A percentile compares a stretch with the other conserved stretches of the same genome.
Conservation (phyloP, 2,329 filamentous ascomycete genomes). For the Calonectria honghensis region DNA sequence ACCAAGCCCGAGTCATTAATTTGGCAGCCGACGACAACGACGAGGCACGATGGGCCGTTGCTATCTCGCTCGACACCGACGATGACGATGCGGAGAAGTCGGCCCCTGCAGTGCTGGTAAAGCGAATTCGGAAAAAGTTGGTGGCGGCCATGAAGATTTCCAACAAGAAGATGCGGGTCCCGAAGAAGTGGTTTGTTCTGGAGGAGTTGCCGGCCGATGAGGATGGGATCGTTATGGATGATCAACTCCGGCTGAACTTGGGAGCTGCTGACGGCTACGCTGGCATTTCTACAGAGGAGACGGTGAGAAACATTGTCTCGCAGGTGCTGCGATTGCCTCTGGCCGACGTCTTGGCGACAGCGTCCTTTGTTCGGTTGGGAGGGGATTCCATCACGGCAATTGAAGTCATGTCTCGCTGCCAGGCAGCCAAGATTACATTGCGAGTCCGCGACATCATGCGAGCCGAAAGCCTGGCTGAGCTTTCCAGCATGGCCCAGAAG, state of each 20-base stretch:
- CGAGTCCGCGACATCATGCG: constrained; percentile 37
- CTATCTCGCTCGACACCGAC: constrained; percentile 26
- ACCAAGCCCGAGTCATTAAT: constrained; percentile 31
- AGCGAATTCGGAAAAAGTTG: constrained; percentile 31
- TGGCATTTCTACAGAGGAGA: constrained; percentile 34
- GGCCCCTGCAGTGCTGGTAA: constrained; percentile 18
- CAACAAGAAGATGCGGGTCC: constrained; percentile 35
- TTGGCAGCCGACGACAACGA: constrained; percentile 22
- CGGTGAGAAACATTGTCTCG: constrained; percentile 34
- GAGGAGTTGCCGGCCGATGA: constrained; percentile 30
- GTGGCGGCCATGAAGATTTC: constrained; percentile 31
- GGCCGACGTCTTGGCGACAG: constrained; percentile 25
- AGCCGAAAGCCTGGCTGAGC: constrained; percentile 31
- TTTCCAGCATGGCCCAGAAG: constrained; percentile 23
- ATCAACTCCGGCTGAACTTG: constrained; percentile 31
- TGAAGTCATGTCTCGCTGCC: constrained; percentile 62
- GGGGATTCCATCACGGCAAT: constrained; percentile 71
- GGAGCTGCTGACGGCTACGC: constrained; percentile 30
- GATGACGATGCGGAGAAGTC: constrained; percentile 20
- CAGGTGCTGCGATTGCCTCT: constrained; percentile 36
- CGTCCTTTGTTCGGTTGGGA: constrained; percentile 53
- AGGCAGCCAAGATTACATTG: constrained; percentile 66
- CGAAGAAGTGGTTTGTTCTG: constrained; percentile 36
- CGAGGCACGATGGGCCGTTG: constrained; percentile 30
- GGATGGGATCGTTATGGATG: constrained; percentile 20